Base-by-base conservation (phyloP, 148 eudicot genomes). In the Oxyria digyna region DNA sequence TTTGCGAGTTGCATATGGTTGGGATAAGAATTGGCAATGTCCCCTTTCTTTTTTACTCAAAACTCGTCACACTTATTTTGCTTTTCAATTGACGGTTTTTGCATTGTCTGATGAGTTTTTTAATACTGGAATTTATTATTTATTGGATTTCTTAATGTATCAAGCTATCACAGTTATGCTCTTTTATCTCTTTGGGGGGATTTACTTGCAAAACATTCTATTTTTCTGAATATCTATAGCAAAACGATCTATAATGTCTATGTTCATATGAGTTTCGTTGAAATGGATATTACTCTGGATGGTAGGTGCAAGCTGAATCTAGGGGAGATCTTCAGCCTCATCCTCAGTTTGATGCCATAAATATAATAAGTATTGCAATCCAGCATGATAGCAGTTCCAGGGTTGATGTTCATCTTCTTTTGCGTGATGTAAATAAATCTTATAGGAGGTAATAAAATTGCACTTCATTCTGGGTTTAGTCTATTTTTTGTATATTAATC, bases 321-420 rank as follows among this genome's bases (percentile, higher is more conserved):
- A 85, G 91, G 76, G 99, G 92, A 62, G 98, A 90, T 57, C 80
- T 91, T 68, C 82, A 83, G 70, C 89, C 99, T 71, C 87, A 94
- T 76, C 97, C 98, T 20, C 87, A 80, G 55, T 81, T 81, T 85
- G 98, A 94, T 82, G 84, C 89, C 71, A 71, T 90, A 72, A 94
- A 85, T 78, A 27, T 87, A 70, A 73, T 94, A 70, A 83, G 75
- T 69, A 72, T 94, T 72, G 87, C 79, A 54, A 67, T 86, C 74
- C 87, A 89, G 78, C 85, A 90, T 79, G 99, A 93, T 68, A 72
- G 78, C 71, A 74, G 74, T 69, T 67, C 78, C 52, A 45, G 27
- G 63, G 31, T 72, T 67, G 90, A 82, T 50, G 70, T 72, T 71
- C 72, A 75, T 64, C 85, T 88, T 38, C 97, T 94, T 75, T 54